A percentile compares a stretch with the other conserved stretches of the same genome.
phyloP scores from a whole-genome alignment of 345 rosid species.

The Syzygium grande region DNA sequence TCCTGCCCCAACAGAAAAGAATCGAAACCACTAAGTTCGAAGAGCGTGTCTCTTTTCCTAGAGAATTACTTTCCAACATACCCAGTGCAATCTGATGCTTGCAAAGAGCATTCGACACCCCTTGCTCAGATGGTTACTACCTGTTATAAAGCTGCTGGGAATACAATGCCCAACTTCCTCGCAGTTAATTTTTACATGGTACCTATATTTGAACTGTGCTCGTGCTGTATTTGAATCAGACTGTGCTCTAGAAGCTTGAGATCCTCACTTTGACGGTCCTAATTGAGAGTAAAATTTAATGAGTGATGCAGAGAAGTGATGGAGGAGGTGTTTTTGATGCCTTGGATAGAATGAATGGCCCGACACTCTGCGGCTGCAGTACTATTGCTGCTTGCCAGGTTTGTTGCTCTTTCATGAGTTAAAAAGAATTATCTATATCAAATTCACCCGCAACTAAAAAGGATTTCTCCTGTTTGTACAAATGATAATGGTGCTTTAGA shows the following conservation, averaged over 20 bases:
- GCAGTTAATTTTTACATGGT: constrained; percentile 99
- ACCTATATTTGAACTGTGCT: neutral
- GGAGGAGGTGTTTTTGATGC: constrained; percentile 90
- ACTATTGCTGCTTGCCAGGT: constrained; percentile 88
- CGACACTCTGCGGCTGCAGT: constrained; percentile 65
- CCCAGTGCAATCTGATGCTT: constrained; percentile 80
- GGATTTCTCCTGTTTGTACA: neutral
- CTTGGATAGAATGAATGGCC: constrained; percentile 87
- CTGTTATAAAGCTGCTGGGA: constrained; percentile 80
- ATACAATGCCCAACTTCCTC: constrained; percentile 76
- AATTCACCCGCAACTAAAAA: neutral
- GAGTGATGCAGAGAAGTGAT: constrained; percentile 73
- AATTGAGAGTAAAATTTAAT: neutral
- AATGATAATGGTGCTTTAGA: neutral
- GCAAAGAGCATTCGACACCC: constrained; percentile 86
- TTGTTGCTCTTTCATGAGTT: constrained; percentile 6
- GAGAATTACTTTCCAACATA: constrained; percentile 87
- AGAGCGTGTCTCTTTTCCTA: constrained; percentile 64
- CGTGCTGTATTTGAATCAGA: neutral
- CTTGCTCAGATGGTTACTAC: constrained; percentile 82
- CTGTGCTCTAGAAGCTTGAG: neutral
- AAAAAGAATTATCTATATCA: neutral
- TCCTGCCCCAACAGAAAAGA: constrained; percentile 91
- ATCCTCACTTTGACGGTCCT: neutral
- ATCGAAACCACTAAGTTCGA: constrained; percentile 60